phyloP scores from a whole-genome alignment of 257 asterid species.

The Misopates orontium region DNA sequence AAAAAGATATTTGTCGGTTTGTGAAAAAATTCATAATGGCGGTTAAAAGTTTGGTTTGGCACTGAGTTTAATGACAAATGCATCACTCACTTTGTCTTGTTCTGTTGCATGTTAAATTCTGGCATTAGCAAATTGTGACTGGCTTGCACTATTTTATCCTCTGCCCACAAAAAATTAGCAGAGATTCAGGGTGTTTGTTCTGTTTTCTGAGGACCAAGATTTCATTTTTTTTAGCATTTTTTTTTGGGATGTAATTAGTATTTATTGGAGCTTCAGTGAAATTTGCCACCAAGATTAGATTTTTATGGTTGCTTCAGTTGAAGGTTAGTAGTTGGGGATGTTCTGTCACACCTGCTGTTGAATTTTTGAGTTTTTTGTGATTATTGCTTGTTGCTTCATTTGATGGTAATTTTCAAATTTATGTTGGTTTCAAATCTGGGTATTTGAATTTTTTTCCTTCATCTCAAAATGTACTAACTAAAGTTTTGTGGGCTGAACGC shows the following conservation, averaged over 20 bases:
- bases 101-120: slow-evolving; percentile 27
- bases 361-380: slow-evolving; percentile 17
- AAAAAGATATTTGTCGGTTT: too few relatives aligned
- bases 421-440: background rate
- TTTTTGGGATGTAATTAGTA: too few relatives aligned
- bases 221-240: background rate
- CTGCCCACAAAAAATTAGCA: slow-evolving; percentile 16
- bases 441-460: background rate
- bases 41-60: slow-evolving; percentile 8
- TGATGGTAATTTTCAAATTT: slow-evolving; percentile 30
- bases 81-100: slow-evolving; percentile 28
- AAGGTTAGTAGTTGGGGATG: slow-evolving; percentile 47
- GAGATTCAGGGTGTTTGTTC: slow-evolving; percentile 1
- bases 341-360: slow-evolving; percentile 35
- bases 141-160: background rate
- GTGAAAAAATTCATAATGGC: too few relatives aligned
- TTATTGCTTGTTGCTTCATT: slow-evolving; percentile 50
- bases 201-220: slow-evolving; percentile 2
- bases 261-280: too few relatives aligned
- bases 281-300: too few relatives aligned
- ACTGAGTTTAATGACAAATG: slow-evolving; percentile 30
- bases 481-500: background rate
- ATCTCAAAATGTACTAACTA: background rate
- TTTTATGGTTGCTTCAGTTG: slow-evolving; percentile 48
- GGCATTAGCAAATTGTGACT: slow-evolving; percentile 15